Conservation (phyloP, 2,329 filamentous ascomycete species). For the Fusarium continuum region DNA sequence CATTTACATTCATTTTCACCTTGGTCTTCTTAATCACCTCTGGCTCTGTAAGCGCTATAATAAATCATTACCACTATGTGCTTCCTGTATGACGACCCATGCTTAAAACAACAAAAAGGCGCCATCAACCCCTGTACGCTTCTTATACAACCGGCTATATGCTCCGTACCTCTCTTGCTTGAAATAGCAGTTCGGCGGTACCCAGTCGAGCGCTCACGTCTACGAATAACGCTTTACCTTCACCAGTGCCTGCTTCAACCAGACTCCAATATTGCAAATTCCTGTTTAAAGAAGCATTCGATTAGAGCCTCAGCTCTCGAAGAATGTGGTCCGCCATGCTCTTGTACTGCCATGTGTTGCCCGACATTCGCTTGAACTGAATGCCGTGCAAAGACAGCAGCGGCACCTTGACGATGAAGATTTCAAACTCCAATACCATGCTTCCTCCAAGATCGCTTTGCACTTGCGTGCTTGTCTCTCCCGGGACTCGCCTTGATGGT, state of each 20-base stretch:
- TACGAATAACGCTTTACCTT: slow-evolving; percentile 28
- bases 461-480: slow-evolving; percentile 91
- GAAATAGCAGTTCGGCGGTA: slow-evolving; percentile 9
- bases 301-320: slow-evolving; percentile 82
- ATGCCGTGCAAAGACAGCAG: slow-evolving; percentile 92
- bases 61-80: slow-evolving; percentile 43
- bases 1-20: slow-evolving; percentile 35
- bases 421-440: slow-evolving; percentile 90
- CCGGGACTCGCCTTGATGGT: slow-evolving; percentile 69
- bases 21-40: slow-evolving; percentile 1
- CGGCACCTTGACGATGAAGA: slow-evolving; percentile 97
- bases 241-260: slow-evolving; percentile 8
- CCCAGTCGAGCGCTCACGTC: slow-evolving; percentile 20
- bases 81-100: slow-evolving; percentile 38
- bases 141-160: slow-evolving; percentile 38
- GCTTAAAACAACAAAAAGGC: slow-evolving; percentile 29
- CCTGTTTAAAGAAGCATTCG: not conserved
- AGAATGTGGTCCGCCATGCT: slow-evolving; percentile 97
- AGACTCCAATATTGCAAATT: slow-evolving; percentile 10
- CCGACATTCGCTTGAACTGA: slow-evolving; percentile 96
- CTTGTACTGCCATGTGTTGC: slow-evolving; percentile 98
- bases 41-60: slow-evolving; percentile 5
- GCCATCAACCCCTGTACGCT: slow-evolving; percentile 21
- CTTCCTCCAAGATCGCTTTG: slow-evolving; percentile 87
- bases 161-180: slow-evolving; percentile 12